phyloP scores from a whole-genome alignment of 2,329 filamentous ascomycete genomes.

The Penicillium vulpinum region DNA sequence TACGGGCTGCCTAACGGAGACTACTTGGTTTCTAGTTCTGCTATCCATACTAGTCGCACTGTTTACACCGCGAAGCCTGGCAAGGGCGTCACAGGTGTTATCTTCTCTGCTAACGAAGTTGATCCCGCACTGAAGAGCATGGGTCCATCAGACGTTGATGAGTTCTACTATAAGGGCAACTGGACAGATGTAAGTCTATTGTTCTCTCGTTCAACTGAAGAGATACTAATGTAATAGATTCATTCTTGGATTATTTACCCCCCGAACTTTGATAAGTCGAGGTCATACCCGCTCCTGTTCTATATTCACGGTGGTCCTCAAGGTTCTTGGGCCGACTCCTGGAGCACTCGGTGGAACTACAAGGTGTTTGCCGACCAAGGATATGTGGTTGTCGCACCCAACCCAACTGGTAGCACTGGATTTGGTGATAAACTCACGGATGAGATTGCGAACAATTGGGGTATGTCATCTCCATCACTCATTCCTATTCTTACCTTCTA shows the following conservation, averaged over 20 bases:
- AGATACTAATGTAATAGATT: conserved; percentile 30
- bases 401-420: conserved; percentile 79
- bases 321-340: conserved; percentile 71
- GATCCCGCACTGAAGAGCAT: conserved; percentile 41
- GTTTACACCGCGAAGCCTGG: conserved; percentile 36
- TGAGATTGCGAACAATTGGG: conserved; percentile 79
- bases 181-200: conserved; percentile 33
- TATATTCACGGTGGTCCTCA: conserved; percentile 84
- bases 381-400: conserved; percentile 78
- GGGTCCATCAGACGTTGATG: conserved; percentile 36
- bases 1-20: conserved; percentile 33
- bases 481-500: not conserved
- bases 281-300: conserved; percentile 77
- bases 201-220: rapidly evolving
- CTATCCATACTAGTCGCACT: conserved; percentile 39
- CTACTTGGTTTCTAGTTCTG: conserved; percentile 35
- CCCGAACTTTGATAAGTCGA: conserved; percentile 62
- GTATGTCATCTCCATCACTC: conserved; percentile 35
- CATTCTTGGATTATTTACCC: conserved; percentile 47
- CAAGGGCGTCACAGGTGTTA: conserved; percentile 26
- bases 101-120: conserved; percentile 42
- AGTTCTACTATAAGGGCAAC: conserved; percentile 42
- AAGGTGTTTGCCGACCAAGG: conserved; percentile 85
- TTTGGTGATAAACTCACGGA: conserved; percentile 78
- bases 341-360: conserved; percentile 83